Base-by-base conservation (phyloP, 441 rosid species). In the Melastoma candidum region DNA sequence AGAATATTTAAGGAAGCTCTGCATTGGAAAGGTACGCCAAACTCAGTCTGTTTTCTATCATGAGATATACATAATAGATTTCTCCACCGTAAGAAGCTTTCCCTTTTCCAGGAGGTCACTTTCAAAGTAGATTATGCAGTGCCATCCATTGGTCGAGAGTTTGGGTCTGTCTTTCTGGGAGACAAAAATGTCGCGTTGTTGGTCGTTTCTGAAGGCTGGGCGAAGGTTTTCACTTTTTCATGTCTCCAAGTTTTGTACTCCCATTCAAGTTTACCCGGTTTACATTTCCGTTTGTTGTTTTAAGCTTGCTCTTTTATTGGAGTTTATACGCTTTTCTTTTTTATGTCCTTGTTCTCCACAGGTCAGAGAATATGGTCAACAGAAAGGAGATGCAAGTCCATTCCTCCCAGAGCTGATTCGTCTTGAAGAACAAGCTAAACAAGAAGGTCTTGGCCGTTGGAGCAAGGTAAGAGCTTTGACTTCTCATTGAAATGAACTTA, bases 301-400 rank as follows among this genome's bases (percentile, higher is more conserved):
- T 54, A 59, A 29, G 67, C 27, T 9, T n/a, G 36, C 47, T 49
- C 49, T 4, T 7, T 48, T 57, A 53, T 53, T 49, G 39, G 1
- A 26, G 14, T 53, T 54, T 39, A 11, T 27, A 3, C 12, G 13
- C 12, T 11, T 11, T 45, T 17, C 22, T 17, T 26, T 11, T 53
- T 45, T 26, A 14, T 49, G 57, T 59, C 57, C 26, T 45, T 72
- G 44, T 51, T 63, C 47, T 63, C 41, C 62, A 56, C 80, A 88
- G 98, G 95, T 88, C 46, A 79, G 88, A 74, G 94, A 77, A 68
- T 83, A 77, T 67, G 82, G 84, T 58, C 79, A 83, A 65, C 95
- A 80, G 74, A 94, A 94, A 74, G 95, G 80, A 11, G 87, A 83
- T 54, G 85, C 75, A 17, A 87, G 95, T 77, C 96, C 97, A 61